Base-by-base conservation (phyloP, 257 asterid genomes). In the Primulina tabacum region DNA sequence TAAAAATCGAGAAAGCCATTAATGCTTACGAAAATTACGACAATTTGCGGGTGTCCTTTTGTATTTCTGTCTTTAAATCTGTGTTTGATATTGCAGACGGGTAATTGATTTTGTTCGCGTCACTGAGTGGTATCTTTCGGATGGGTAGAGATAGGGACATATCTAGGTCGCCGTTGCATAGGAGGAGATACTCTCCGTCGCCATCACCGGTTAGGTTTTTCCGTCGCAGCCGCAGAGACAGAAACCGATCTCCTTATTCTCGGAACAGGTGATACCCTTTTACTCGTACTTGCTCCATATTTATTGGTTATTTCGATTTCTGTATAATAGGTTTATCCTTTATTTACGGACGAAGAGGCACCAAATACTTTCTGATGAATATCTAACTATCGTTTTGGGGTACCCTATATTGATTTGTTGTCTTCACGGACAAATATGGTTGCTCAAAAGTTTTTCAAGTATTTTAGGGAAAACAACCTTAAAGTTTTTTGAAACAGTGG, bases 231-330 rank as follows among this genome's bases (percentile, higher is more conserved):
- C 81, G 95, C 81, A 85, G 97, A 71, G 92, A 91, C 40, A 89
- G 92, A 79, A 90, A 84, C 83, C 87, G 94, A 75, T 89, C 97
- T 73, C 97, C 96, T 78, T 82, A 85, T 85, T 83, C 90, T 61
- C 16, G 76, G 72, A 94, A 92, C 91, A 94, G 99, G 99, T 94
- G 93, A 83, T 94, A 91, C 95, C 92, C 85, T 82, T 83, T 86
- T 79, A 55, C 96, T 76, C 80, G 21, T 62, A 68, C 75, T 61
- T 63, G 75, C 67, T 58, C 70, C 58, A 62, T 76, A 30, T 18
- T 65, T 70, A 5, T 53, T 29, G 17, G 14, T 50, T 58, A 14
- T 58, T 58, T 28, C 17, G 8, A 21, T 35, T 34, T 62, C 29
- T 16, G 63, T 53, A 66, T 30, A 26, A 67, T 62, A 47, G 63